phyloP scores from a whole-genome alignment of 2,329 filamentous ascomycete genomes.

The Herpotrichia juniperi region DNA sequence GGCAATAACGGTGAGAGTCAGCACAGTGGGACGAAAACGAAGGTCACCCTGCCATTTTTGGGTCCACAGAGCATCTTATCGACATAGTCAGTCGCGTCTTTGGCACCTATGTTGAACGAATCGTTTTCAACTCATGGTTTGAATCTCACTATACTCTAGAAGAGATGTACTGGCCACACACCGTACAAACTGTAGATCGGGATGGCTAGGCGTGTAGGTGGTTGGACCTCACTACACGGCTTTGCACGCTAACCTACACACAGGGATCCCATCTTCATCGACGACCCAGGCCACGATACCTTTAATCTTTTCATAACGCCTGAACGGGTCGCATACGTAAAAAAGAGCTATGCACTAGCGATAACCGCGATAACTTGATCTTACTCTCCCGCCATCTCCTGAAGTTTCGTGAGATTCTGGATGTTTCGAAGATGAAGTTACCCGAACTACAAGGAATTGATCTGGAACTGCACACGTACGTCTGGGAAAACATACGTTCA shows the following conservation, averaged over 20 bases:
- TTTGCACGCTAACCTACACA: neutral
- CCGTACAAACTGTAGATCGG: neutral
- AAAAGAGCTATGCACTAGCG: neutral
- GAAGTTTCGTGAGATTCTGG: constrained; percentile 13
- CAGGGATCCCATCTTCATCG: neutral
- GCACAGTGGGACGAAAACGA: neutral
- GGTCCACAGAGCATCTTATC: constrained; percentile 12
- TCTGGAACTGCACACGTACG: constrained; percentile 9
- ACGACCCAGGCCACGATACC: neutral
- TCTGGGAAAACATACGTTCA: neutral
- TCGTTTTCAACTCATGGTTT: constrained; percentile 6
- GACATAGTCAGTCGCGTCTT: constrained; percentile 11
- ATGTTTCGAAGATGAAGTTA: constrained; percentile 6
- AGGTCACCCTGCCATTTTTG: neutral
- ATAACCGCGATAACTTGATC: neutral
- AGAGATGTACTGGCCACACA: constrained; percentile 12
- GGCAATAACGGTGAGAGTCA: constrained; percentile 9
- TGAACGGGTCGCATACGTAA: constrained; percentile 2
- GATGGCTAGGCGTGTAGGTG: constrained; percentile 1
- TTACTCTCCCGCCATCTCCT: constrained; percentile 7
- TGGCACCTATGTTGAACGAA: constrained; percentile 8
- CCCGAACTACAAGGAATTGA: constrained; percentile 11
- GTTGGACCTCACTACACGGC: neutral
- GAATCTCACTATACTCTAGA: neutral
- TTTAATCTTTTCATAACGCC: constrained; percentile 9